Evolutionary conservation across 148 eudicot genomes (phyloP).

Genomic region (Silene uniflora): DNA sequence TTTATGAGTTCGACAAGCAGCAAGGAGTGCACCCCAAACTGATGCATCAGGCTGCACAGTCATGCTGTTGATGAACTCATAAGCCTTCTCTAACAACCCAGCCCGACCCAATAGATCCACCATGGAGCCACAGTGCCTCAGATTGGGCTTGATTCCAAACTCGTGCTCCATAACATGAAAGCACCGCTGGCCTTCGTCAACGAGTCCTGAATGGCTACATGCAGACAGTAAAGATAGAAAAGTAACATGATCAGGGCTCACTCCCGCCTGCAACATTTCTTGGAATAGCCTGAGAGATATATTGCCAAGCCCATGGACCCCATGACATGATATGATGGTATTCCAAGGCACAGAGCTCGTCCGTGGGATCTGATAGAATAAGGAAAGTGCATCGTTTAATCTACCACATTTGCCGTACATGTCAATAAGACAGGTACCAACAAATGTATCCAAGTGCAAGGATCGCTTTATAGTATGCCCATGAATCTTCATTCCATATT

Average conservation of each 20-base stretch:
- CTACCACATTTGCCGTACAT: conserved; percentile 83
- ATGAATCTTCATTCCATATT: conserved; percentile 55
- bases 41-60: conserved; percentile 62
- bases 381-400: conserved; percentile 48
- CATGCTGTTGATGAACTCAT: conserved; percentile 47
- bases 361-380: conserved; percentile 53
- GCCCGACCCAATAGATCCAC: conserved; percentile 77
- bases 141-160: conserved; percentile 49
- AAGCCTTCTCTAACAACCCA: conserved; percentile 52
- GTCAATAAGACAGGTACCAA: conserved; percentile 67
- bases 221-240: conserved; percentile 58
- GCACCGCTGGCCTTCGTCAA: conserved; percentile 53
- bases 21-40: conserved; percentile 82
- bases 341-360: conserved; percentile 58
- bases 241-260: conserved; percentile 67
- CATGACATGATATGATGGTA: conserved; percentile 69
- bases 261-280: conserved; percentile 57
- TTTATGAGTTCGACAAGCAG: conserved; percentile 71
- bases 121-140: conserved; percentile 76
- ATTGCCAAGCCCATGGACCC: conserved; percentile 62
- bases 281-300: conserved; percentile 51
- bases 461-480: conserved; percentile 45
- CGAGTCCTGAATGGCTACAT: conserved; percentile 72
- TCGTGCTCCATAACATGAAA: conserved; percentile 53
- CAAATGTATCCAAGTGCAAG: conserved; percentile 47